Evolutionary conservation across 345 rosid species (phyloP).

Genomic region (Stellera chamaejasme): DNA sequence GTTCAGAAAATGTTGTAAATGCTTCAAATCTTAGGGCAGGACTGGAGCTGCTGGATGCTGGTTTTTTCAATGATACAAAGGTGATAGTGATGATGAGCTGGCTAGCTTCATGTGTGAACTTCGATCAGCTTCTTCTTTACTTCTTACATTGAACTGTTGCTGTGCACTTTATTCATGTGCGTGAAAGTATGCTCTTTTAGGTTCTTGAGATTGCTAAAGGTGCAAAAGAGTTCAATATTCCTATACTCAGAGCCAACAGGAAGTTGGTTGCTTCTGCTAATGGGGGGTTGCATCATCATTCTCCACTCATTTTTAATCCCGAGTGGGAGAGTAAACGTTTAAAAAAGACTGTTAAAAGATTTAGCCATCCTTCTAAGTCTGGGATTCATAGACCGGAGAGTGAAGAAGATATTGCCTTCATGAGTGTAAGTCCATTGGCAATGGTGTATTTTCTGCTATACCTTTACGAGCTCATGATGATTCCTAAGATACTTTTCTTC

Average conservation of each 20-base stretch:
- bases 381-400: constrained; percentile 33
- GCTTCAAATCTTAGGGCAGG: constrained; percentile 28
- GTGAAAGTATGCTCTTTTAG: constrained; percentile 17
- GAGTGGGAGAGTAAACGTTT: constrained; percentile 36
- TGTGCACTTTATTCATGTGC: neutral
- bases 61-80: constrained; percentile 63
- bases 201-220: constrained; percentile 47
- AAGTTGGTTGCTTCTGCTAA: constrained; percentile 51
- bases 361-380: constrained; percentile 32
- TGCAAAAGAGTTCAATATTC: constrained; percentile 52
- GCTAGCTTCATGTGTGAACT: neutral
- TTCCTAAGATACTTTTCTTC: neutral
- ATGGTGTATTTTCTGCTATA: neutral
- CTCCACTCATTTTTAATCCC: constrained; percentile 56
- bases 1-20: constrained; percentile 23
- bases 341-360: constrained; percentile 20
- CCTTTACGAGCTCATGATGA: neutral
- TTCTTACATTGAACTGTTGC: neutral
- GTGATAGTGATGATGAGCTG: constrained; percentile 18
- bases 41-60: constrained; percentile 48
- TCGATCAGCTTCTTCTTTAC: neutral
- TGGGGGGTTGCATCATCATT: constrained; percentile 71
- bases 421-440: constrained; percentile 45
- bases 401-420: constrained; percentile 74
- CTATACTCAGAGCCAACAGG: constrained; percentile 50